phyloP scores from a whole-genome alignment of 495 filamentous ascomycete genomes.

The Talaromyces borbonicus region DNA sequence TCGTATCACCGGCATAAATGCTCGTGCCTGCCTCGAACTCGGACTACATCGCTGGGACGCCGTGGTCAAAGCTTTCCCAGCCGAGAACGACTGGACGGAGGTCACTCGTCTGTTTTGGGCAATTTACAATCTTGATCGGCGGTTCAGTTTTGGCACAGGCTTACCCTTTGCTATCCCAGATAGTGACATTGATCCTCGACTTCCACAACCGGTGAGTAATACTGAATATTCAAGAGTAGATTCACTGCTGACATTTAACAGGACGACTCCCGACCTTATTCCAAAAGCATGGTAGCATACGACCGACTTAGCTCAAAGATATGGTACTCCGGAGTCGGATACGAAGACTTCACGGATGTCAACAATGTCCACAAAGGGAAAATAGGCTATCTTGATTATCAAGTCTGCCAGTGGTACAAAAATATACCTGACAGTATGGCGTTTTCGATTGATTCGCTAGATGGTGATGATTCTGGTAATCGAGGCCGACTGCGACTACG shows the following conservation, averaged over 20 bases:
- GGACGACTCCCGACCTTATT: conserved; percentile 57
- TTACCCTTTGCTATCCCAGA: conserved; percentile 76
- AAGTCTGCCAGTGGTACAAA: conserved; percentile 72
- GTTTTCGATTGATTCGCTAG: conserved; percentile 46
- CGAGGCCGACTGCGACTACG: conserved; percentile 42
- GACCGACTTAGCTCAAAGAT: conserved; percentile 68
- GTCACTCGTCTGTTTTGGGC: conserved; percentile 69
- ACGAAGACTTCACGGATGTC: conserved; percentile 40
- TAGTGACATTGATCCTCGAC: conserved; percentile 67
- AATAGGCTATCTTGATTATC: conserved; percentile 66
- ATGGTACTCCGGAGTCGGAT: conserved; percentile 53
- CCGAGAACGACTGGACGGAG: conserved; percentile 48
- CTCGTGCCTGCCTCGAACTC: conserved; percentile 68
- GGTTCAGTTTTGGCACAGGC: conserved; percentile 76
- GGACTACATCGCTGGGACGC: conserved; percentile 70
- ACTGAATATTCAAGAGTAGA: not conserved
- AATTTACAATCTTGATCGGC: conserved; percentile 65
- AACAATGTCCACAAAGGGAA: conserved; percentile 50
- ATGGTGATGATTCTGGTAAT: conserved; percentile 29
- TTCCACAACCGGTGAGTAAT: conserved; percentile 63
- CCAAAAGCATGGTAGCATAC: conserved; percentile 71
- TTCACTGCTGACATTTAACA: conserved; percentile 19
- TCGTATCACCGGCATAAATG: conserved; percentile 65
- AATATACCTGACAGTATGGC: conserved; percentile 47
- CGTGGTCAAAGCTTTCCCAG: conserved; percentile 51